Percentiles rank a stretch among this genome's conserved stretches.
Evolutionary conservation across 1,139 yeast genomes (phyloP).

Genomic region (Hemisphaericaspora subhashii): DNA sequence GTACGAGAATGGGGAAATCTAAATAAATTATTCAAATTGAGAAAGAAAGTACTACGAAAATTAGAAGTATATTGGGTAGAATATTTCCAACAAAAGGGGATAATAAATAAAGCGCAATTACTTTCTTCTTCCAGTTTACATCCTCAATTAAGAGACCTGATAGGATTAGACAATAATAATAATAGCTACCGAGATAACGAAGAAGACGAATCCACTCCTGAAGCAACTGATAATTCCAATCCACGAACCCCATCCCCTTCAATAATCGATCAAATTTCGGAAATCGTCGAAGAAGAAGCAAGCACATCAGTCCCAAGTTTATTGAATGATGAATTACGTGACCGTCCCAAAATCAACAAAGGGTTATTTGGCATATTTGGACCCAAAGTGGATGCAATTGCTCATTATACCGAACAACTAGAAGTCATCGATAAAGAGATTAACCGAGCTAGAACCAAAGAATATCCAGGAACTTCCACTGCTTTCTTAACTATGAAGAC

Average conservation of each 20-base stretch:
- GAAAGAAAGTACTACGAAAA: conserved; percentile 52
- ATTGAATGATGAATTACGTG: conserved; percentile 27
- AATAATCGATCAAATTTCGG: conserved; percentile 22
- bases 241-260: conserved; percentile 10
- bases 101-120: conserved; percentile 32
- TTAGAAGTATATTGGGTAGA: conserved; percentile 79
- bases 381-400: conserved; percentile 62
- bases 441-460: conserved; percentile 52
- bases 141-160: conserved; percentile 31
- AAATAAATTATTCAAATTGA: conserved; percentile 60
- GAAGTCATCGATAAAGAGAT: conserved; percentile 61
- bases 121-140: conserved; percentile 26
- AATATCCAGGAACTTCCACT: conserved; percentile 59
- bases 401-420: conserved; percentile 55
- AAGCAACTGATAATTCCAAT: neutral
- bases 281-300: conserved; percentile 6
- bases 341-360: conserved; percentile 51
- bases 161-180: conserved; percentile 6
- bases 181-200: conserved; percentile 13
- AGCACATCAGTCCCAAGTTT: too few species aligned
- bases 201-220: conserved; percentile 7
- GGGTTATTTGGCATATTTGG: conserved; percentile 59
- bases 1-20: conserved; percentile 84
- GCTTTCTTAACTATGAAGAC: conserved; percentile 86
- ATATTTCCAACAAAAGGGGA: conserved; percentile 50